Base-by-base conservation (phyloP, 176 grass and related monocot species). In the Zoysia japonica region DNA sequence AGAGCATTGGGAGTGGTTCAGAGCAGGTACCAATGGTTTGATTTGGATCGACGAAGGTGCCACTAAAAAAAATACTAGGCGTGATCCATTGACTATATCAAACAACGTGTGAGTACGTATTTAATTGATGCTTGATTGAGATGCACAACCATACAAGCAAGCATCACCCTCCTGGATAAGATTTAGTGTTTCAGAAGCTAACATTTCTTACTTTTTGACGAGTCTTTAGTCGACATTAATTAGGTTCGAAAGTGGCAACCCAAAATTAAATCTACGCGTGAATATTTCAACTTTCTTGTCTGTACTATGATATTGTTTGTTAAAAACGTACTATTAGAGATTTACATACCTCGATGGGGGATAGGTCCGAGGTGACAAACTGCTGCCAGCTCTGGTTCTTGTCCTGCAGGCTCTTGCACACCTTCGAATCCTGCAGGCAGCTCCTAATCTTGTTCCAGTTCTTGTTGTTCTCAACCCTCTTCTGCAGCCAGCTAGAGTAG, bases 401-500 rank as follows among this genome's bases (percentile, higher is more conserved):
- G 16, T 81, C 51, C 74, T 87, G 68, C 2, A 99, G 67, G 1
- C 44, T 80, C 64, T 82, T 72, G 82, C 96, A 99, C 48, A 99
- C 92, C 62, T 99, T 91, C 42, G 75, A 16, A 41, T 91, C 82
- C 63, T 80, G 81, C 40, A 99, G 78, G 88, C 96, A 99, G 20
- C 72, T 87, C 78, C 78, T 85, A 63, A 99, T 91, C 84, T 9
- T 86, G 67, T 71, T 68, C 96, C 96, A 98, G 67, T 90, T 89
- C 70, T 82, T 83, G 68, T 0, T 51, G 80, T 50, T 90, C 72
- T 85, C 85, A 0, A 98, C 88, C 65, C 92, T 19, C 62, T 86
- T 90, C 82, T 95, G 96, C 42, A 98, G 86, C 96, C 96, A 98
- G 79, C 86, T 87, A 13, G 92, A 93, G 80, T 98, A 98, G 54